Evolutionary conservation across 2,329 filamentous ascomycete genomes (phyloP), one percentile per base, ranked within the genome.

Genomic region (Sporothrix curviconia): DNA sequence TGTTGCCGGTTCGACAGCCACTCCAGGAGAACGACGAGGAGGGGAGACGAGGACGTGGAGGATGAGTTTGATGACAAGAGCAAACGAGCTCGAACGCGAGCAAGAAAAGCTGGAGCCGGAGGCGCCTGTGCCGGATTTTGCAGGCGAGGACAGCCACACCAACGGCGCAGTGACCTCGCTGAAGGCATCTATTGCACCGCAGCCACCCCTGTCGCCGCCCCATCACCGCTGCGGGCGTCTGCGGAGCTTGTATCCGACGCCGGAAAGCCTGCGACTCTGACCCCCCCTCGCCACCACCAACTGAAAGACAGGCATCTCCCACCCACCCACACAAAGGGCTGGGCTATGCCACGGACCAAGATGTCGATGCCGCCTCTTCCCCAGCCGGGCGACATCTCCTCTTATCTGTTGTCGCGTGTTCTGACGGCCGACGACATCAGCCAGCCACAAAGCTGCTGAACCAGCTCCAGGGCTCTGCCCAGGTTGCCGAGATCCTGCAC

Each of bases 371-470:
- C 94, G 1, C 87, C 84, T 47, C 78, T 99, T 15, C 94, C 94
- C 0, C 85, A 87, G 57, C 82, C 87, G 1, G 81, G 85, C 54
- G 90, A 96, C 65, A 92, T 96, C 59, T 90, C 89, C 52, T 84
- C 83, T 44, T 99, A 95, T 71, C 82, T 99, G 4, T 83, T 95
- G 24, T 86, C 87, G 34, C 92, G 95, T 63, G 92, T 97, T 12
- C 79, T 99, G 47, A 96, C 90, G 0, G 90, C 94, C 8, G 94
- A 99, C 72, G 94, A 97, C 69, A 94, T 99, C 76, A 96, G 70
- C 89, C 92, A 0, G 90, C 94, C 0, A 86, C 87, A 36, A 86
- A 88, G 55, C 81, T 99, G 7, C 78, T 97, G n/a, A 92, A 95
- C 68, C 84, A 84, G 36, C 80, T 94, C 1, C 86, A 87, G 61